Evolutionary conservation across 495 filamentous ascomycete species (phyloP).

Genomic region (Talaromyces trachyspermus): DNA sequence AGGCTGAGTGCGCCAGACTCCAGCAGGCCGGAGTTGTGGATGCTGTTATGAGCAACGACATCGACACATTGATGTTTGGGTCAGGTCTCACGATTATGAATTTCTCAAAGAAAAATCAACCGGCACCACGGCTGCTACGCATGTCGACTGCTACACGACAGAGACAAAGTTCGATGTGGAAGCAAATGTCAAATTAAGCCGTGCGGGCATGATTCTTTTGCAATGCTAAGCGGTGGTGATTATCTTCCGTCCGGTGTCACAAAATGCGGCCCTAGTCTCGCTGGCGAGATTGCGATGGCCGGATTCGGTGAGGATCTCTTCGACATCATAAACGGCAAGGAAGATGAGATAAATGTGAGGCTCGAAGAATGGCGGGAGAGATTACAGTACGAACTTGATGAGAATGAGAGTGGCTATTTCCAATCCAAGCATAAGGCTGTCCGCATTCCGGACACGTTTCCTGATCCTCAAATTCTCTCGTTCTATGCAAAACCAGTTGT

Average conservation of each 20-base stretch:
- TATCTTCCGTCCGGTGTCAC: conserved; percentile 87
- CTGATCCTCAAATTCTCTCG: conserved; percentile 65
- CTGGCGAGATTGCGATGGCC: conserved; percentile 83
- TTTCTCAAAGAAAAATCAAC: conserved; percentile 69
- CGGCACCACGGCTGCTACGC: conserved; percentile 64
- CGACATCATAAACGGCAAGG: conserved; percentile 40
- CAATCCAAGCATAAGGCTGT: conserved; percentile 63
- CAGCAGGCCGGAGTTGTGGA: conserved; percentile 84
- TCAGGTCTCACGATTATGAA: conserved; percentile 69
- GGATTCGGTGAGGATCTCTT: conserved; percentile 80
- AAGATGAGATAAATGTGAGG: conserved; percentile 34
- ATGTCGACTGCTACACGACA: conserved; percentile 72
- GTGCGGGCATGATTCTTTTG: conserved; percentile 92
- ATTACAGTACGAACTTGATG: conserved; percentile 65
- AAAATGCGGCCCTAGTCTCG: conserved; percentile 76
- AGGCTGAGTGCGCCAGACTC: conserved; percentile 88
- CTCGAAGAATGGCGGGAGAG: conserved; percentile 67
- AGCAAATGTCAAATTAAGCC: conserved; percentile 53
- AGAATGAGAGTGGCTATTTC: conserved; percentile 82
- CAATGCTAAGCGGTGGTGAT: conserved; percentile 93
- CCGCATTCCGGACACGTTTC: conserved; percentile 73
- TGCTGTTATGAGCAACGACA: conserved; percentile 93
- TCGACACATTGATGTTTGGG: conserved; percentile 98
- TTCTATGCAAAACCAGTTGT: conserved; percentile 85
- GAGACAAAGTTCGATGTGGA: conserved; percentile 29